Evolutionary conservation across 257 asterid genomes (phyloP).

Genomic region (Eucommia ulmoides): DNA sequence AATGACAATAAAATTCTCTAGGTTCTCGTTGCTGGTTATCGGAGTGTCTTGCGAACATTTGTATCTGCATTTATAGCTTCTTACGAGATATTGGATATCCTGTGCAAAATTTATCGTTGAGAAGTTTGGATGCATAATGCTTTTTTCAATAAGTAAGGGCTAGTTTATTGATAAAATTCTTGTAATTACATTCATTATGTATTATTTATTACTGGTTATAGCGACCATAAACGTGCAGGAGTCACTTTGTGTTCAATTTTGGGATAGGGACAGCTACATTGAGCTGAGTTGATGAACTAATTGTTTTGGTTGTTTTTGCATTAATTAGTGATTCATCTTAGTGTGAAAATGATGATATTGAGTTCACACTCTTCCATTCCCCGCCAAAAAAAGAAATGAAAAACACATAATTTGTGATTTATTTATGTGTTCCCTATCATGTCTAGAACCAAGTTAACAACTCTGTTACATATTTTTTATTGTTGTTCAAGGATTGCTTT

Average conservation of each 20-base stretch:
- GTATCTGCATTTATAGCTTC: slow-evolving; percentile 82
- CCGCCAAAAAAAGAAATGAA: slow-evolving; percentile 85
- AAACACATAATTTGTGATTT: slow-evolving; percentile 75
- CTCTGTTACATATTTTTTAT: too few species aligned
- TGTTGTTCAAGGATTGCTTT: too few species aligned
- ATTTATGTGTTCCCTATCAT: too few species aligned
- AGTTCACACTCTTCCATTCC: slow-evolving; percentile 64
- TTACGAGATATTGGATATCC: slow-evolving; percentile 77
- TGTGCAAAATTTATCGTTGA: slow-evolving; percentile 70
- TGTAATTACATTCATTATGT: not conserved
- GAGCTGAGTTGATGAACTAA: slow-evolving; percentile 89
- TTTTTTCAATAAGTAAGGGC: slow-evolving; percentile 3
- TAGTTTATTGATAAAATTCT: not conserved
- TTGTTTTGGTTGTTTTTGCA: too few species aligned
- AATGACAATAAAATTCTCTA: slow-evolving; percentile 13
- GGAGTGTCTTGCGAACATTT: slow-evolving; percentile 76
- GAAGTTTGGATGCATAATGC: slow-evolving; percentile 54
- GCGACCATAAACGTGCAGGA: slow-evolving; percentile 47
- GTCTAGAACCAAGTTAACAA: slow-evolving; percentile 95
- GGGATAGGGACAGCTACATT: slow-evolving; percentile 85
- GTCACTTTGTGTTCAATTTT: slow-evolving; percentile 80
- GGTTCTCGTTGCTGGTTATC: slow-evolving; percentile 74
- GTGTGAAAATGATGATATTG: slow-evolving; percentile 44
- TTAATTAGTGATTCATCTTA: too few species aligned
- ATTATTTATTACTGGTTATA: slow-evolving; percentile 14